phyloP scores from a whole-genome alignment of 495 filamentous ascomycete genomes.

The Cairneyella variabilis region DNA sequence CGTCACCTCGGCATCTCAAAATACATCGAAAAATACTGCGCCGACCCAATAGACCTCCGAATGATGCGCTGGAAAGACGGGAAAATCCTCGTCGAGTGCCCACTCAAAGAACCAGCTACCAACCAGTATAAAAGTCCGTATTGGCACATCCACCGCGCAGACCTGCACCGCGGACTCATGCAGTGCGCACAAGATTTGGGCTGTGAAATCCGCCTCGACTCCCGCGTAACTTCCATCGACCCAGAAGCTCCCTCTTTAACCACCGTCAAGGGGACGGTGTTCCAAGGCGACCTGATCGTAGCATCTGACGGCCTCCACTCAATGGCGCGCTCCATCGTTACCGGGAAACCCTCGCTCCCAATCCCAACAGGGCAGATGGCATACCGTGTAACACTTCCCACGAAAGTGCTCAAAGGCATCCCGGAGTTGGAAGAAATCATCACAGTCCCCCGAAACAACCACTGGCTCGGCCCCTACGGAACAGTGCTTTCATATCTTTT shows the following conservation, averaged over 20 bases:
- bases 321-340: conserved; percentile 42
- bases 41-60: conserved; percentile 34
- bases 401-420: conserved; percentile 47
- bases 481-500: conserved; percentile 65
- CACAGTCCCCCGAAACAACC: conserved; percentile 54
- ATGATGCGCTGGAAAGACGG: conserved; percentile 39
- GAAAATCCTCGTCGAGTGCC: conserved; percentile 33
- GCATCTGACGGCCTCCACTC: conserved; percentile 56
- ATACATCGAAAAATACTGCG: conserved; percentile 31
- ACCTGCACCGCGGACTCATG: conserved; percentile 51
- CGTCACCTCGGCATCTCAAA: conserved; percentile 36
- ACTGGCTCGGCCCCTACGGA: conserved; percentile 61
- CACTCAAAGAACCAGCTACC: conserved; percentile 39
- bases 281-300: conserved; percentile 49
- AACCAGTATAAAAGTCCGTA: conserved; percentile 40
- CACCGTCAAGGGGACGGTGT: conserved; percentile 29
- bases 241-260: conserved; percentile 27
- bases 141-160: conserved; percentile 53
- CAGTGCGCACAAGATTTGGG: conserved; percentile 49
- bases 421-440: conserved; percentile 44
- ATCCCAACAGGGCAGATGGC: conserved; percentile 63
- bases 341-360: conserved; percentile 40
- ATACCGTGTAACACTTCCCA: conserved; percentile 55
- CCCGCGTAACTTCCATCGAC: conserved; percentile 34
- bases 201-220: conserved; percentile 42